Conservation (phyloP, 306 rosid species). For the Elaeagnus macrophylla region DNA sequence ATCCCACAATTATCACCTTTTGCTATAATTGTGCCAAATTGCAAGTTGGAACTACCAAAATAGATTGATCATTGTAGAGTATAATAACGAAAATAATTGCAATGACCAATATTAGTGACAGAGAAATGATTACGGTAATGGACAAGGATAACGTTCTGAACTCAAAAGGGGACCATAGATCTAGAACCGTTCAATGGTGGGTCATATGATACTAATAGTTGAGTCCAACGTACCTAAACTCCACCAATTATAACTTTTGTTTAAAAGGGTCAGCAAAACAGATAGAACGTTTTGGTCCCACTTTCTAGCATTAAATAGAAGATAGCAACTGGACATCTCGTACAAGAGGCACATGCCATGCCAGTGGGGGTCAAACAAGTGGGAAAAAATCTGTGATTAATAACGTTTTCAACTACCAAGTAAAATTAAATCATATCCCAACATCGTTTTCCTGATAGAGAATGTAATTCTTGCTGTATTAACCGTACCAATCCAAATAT, state of each 20-base stretch:
- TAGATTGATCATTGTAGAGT: not conserved
- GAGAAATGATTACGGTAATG: not conserved
- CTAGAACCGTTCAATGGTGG: conserved; percentile 20
- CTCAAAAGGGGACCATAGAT: conserved; percentile 14
- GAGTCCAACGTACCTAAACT: conserved; percentile 29
- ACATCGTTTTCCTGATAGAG: conserved; percentile 6
- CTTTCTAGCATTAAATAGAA: conserved; percentile 24
- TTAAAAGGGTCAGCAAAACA: conserved; percentile 23
- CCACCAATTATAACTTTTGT: conserved; percentile 27
- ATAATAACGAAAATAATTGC: conserved; percentile 3
- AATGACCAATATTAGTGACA: not conserved
- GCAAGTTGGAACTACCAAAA: not conserved
- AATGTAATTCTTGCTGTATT: not conserved
- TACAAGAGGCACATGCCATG: conserved; percentile 45
- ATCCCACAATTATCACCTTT: not conserved
- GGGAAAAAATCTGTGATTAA: conserved; percentile 22
- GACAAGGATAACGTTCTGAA: conserved; percentile 10
- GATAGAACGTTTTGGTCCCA: conserved; percentile 43
- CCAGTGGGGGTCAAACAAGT: conserved; percentile 41
- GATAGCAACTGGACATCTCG: conserved; percentile 41
- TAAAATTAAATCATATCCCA: conserved; percentile 18
- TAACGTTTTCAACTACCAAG: conserved; percentile 49
- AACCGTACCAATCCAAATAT: conserved; percentile 6
- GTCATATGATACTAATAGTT: conserved; percentile 11
- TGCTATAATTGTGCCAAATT: too few relatives aligned